phyloP scores from a whole-genome alignment of 176 grass and related monocot genomes.

The Musa acuminata region DNA sequence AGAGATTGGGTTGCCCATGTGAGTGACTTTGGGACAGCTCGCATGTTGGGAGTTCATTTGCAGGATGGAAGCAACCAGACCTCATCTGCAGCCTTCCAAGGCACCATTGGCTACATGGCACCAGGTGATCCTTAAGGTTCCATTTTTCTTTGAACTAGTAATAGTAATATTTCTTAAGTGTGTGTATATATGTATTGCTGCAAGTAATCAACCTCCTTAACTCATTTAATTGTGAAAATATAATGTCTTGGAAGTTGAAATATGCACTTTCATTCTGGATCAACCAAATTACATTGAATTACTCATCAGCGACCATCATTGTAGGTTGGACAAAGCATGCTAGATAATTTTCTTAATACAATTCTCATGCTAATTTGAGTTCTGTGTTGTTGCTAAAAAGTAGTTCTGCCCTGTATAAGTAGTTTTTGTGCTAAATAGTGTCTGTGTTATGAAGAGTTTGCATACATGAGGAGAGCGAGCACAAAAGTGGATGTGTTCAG shows the following conservation, averaged over 20 bases:
- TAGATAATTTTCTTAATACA: no score
- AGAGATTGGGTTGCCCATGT: conserved; percentile 58
- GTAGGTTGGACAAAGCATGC: no score
- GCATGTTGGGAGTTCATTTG: conserved; percentile 61
- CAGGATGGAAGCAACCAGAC: conserved; percentile 31
- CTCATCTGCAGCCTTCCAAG: conserved; percentile 60
- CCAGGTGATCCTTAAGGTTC: conserved; percentile 43
- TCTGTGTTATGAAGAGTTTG: conserved; percentile 43
- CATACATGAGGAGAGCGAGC: conserved; percentile 58
- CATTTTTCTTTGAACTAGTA: no score
- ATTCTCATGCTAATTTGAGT: no score
- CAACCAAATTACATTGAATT: neutral
- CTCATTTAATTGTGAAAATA: no score
- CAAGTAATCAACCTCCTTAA: no score
- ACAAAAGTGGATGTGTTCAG: conserved; percentile 89
- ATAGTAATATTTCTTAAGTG: no score
- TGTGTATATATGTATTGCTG: no score
- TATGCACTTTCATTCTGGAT: neutral
- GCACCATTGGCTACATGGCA: conserved; percentile 87
- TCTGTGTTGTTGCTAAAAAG: no score
- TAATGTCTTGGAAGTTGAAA: no score
- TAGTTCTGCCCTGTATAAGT: no score
- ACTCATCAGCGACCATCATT: no score
- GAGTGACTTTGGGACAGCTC: conserved; percentile 68
- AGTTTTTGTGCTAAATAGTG: neutral